A percentile compares a stretch with the other conserved stretches of the same genome.
Conservation (phyloP, 345 rosid species). For the Populus euphratica region DNA sequence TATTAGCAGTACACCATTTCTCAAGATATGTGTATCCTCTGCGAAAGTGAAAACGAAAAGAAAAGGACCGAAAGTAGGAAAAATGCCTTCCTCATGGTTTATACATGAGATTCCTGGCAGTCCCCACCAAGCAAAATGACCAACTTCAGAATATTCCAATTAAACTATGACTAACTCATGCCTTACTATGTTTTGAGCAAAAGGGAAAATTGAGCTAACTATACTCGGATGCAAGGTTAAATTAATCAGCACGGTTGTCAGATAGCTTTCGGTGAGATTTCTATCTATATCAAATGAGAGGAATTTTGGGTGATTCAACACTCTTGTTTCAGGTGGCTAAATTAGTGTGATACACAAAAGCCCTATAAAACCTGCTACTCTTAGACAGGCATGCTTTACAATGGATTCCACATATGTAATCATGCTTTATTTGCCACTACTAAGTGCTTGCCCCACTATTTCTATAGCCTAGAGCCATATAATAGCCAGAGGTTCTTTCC, state of each 20-base stretch:
- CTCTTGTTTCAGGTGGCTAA: neutral
- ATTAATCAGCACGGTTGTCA: neutral
- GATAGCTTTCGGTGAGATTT: neutral
- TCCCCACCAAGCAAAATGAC: conserved; percentile 30
- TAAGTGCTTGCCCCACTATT: neutral
- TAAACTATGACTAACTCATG: neutral
- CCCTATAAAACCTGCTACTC: neutral
- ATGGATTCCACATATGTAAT: neutral
- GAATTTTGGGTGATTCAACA: conserved; percentile 9
- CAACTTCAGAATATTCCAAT: conserved; percentile 32
- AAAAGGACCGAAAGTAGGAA: neutral
- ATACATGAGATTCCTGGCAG: conserved; percentile 27
- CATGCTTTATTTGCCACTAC: neutral
- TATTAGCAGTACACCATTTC: neutral
- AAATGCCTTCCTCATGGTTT: conserved; percentile 25
- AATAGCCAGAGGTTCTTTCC: neutral
- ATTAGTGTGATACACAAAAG: neutral
- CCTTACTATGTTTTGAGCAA: neutral
- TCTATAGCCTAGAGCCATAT: neutral
- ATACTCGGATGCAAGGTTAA: neutral
- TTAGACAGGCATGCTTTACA: neutral
- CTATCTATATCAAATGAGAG: neutral
- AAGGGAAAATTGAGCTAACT: neutral
- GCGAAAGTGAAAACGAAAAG: conserved; percentile 2
- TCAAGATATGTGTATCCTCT: neutral